Evolutionary conservation across 257 asterid genomes (phyloP), one percentile per base, ranked within the genome.

Genomic region (Gentiana straminea): DNA sequence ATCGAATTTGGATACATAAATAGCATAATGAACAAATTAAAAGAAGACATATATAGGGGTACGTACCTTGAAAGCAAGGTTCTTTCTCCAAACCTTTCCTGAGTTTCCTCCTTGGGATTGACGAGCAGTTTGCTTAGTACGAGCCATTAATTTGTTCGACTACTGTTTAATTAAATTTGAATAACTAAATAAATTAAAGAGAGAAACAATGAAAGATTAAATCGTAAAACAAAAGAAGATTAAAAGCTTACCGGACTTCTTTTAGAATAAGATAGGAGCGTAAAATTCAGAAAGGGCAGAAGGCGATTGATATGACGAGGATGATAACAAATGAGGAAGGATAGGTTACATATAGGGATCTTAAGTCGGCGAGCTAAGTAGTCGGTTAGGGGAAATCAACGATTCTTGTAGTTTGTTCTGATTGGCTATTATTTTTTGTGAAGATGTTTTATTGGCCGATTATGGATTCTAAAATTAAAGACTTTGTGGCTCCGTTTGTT

Each of bases 81-180:
- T 82, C 77, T 84, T 84, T 73, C 94, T 71, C 0, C 86, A 86
- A 34, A 86, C 89, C 68, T 24, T 24, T 24, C 24, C 24, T 24
- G 24, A 24, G 24, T 81, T 82, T 59, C 84, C 84, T 1, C 86
- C 91, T 58, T 86, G 79, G 0, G 91, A 82, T 58, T 82, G 79
- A 35, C 86, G 84, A 33, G 91, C 91, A 7, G 91, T 82, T 63
- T 82, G 91, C 81, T 82, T 82, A 0, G 94, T 84, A 68, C 94
- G 94, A 33, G 94, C 94, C 94, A 84, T 84, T 6, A 32, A 53
- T 71, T 52, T 52, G n/a, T 43, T 15, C 32, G 43, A 7, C 32
- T 15, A 54, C 36, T 33, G 55, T 44, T 24, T 24, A 24, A 24
- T 24, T 24, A 24, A 24, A 24, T 24, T 6, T 1, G 33, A 46